Evolutionary conservation across 2,329 filamentous ascomycete genomes (phyloP).

Genomic region (Clonostachys solani): DNA sequence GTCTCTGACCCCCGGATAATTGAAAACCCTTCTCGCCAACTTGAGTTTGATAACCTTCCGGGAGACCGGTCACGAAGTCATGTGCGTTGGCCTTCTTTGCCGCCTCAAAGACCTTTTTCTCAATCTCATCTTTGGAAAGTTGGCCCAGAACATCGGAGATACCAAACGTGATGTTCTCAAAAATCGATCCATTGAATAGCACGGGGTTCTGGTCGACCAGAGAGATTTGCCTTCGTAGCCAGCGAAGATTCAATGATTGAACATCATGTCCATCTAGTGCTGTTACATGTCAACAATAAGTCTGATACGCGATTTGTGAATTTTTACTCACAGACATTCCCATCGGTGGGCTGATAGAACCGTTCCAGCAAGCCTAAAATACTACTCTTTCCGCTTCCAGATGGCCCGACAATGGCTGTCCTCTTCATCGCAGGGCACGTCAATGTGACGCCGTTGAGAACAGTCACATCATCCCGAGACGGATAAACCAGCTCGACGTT

Average conservation of each 20-base stretch:
- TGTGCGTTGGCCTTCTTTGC: constrained; percentile 38
- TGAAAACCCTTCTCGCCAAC: constrained; percentile 58
- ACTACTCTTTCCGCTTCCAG: constrained; percentile 91
- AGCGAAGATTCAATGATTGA: constrained; percentile 75
- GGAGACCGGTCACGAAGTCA: constrained; percentile 38
- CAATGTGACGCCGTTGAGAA: constrained; percentile 81
- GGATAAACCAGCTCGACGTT: constrained; percentile 92
- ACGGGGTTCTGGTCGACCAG: constrained; percentile 92
- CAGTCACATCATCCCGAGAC: constrained; percentile 81
- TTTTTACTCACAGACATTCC: constrained; percentile 50
- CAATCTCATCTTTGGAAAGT: constrained; percentile 35
- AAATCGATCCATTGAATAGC: constrained; percentile 86
- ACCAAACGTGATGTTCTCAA: constrained; percentile 84
- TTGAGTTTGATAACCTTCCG: constrained; percentile 47
- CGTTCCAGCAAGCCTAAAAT: constrained; percentile 90
- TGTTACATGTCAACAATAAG: too few relatives aligned
- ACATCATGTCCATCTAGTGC: constrained; percentile 78
- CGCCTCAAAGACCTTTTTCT: constrained; percentile 31
- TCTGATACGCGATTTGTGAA: too few relatives aligned
- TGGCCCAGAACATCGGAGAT: constrained; percentile 81
- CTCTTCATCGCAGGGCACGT: constrained; percentile 83
- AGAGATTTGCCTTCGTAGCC: constrained; percentile 88
- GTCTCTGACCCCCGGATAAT: constrained; percentile 60
- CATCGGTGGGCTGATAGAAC: constrained; percentile 87
- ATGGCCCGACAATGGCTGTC: constrained; percentile 89